phyloP scores from a whole-genome alignment of 495 filamentous ascomycete genomes.

The Aspergillus saccharolyticus region DNA sequence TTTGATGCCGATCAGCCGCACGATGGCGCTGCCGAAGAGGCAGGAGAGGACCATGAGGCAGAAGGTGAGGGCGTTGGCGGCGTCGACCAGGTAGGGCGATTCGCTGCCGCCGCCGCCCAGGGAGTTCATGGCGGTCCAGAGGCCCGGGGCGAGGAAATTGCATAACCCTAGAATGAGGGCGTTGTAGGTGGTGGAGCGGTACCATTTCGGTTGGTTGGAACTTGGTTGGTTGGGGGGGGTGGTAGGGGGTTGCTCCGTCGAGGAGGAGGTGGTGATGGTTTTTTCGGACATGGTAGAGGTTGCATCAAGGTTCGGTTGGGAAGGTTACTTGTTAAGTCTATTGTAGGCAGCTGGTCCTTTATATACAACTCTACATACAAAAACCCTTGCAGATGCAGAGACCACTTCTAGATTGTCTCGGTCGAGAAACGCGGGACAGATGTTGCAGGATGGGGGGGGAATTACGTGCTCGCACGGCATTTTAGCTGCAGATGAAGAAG shows the following conservation, averaged over 20 bases:
- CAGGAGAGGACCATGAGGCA: constrained; percentile 61
- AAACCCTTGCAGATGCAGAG: neutral
- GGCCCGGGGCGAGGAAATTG: constrained; percentile 59
- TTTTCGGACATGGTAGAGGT: neutral
- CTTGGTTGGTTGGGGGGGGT: neutral
- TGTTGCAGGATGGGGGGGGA: constrained; percentile 26
- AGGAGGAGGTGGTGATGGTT: constrained; percentile 22
- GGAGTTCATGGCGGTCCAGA: constrained; percentile 67
- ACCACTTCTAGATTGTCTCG: neutral
- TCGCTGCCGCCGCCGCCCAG: constrained; percentile 66
- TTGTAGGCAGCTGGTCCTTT: too few relatives aligned
- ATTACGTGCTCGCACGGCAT: constrained; percentile 41
- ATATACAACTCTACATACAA: neutral
- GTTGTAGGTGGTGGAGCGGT: constrained; percentile 59
- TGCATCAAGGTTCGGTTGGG: too few relatives aligned
- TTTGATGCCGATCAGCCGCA: constrained; percentile 59
- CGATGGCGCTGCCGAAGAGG: constrained; percentile 49
- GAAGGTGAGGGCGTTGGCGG: constrained; percentile 64
- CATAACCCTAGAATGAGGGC: constrained; percentile 58
- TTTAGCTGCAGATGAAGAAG: constrained; percentile 7
- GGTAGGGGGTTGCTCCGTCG: neutral
- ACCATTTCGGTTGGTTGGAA: constrained; percentile 51
- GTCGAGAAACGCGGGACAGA: constrained; percentile 6
- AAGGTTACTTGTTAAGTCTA: too few relatives aligned
- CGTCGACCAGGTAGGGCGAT: constrained; percentile 60